Conservation (phyloP, 208 protist species). For the Leishmania amazonensis region DNA sequence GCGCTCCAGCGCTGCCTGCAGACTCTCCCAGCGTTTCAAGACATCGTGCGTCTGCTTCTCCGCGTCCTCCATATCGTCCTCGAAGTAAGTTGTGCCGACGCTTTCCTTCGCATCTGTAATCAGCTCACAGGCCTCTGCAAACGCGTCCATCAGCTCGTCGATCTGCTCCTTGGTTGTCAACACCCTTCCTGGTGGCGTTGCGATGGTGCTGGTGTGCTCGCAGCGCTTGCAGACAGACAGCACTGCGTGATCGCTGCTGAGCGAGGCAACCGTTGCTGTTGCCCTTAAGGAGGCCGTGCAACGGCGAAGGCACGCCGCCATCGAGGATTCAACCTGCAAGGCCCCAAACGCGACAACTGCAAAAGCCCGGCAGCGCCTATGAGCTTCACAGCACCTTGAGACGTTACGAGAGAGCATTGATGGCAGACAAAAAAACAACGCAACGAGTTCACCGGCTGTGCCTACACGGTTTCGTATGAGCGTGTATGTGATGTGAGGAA, state of each 20-base stretch:
- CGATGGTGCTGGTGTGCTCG: conserved; percentile 6
- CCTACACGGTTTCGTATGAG: neutral
- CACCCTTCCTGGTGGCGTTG: neutral
- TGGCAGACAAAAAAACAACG: neutral
- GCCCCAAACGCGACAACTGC: neutral
- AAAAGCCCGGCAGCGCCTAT: neutral
- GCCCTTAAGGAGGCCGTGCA: neutral
- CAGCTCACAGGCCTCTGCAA: conserved; percentile 67
- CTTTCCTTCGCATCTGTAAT: conserved; percentile 71
- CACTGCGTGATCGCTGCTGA: neutral
- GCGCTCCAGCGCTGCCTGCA: conserved; percentile 36
- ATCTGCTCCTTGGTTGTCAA: conserved; percentile 29
- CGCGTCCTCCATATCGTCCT: conserved; percentile 76
- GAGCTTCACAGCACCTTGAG: neutral
- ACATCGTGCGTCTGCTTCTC: conserved; percentile 47
- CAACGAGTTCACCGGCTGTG: neutral
- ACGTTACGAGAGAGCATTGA: neutral
- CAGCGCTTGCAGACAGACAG: neutral
- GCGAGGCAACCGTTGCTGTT: neutral
- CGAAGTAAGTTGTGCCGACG: conserved; percentile 66
- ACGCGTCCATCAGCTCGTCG: conserved; percentile 59
- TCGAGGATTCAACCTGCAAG: neutral
- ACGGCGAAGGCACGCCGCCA: neutral
- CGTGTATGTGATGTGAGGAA: neutral
- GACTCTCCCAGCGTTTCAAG: conserved; percentile 49